Evolutionary conservation across 257 asterid genomes (phyloP).

Genomic region (Henckelia pumila): DNA sequence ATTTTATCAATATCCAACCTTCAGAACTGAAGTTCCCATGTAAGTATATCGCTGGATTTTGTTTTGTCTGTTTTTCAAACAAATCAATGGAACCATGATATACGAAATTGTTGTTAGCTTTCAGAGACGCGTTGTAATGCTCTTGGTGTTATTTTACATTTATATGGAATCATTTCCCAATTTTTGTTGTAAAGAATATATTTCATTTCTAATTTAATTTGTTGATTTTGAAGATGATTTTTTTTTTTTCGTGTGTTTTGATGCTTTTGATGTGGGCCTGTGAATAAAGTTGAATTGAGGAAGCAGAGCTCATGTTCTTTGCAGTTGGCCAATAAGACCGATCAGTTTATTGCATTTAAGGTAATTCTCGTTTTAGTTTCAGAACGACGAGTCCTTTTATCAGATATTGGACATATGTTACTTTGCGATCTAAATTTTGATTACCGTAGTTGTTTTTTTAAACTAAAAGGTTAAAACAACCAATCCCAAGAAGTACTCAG

Average conservation of each 20-base stretch:
- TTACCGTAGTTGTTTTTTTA: slow-evolving; percentile 1
- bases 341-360: slow-evolving; percentile 78
- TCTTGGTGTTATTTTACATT: slow-evolving; percentile 6
- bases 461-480: slow-evolving; percentile 76
- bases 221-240: slow-evolving; percentile 18
- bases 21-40: slow-evolving; percentile 77
- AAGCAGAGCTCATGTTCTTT: slow-evolving; percentile 75
- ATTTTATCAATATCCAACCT: slow-evolving; percentile 66
- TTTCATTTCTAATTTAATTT: neutral
- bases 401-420: neutral
- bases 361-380: slow-evolving; percentile 29
- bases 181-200: neutral
- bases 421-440: slow-evolving; percentile 14
- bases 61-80: slow-evolving; percentile 26
- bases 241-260: slow-evolving; percentile 27
- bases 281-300: slow-evolving; percentile 70
- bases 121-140: slow-evolving; percentile 12
- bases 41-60: slow-evolving; percentile 31
- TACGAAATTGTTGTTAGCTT: slow-evolving; percentile 9
- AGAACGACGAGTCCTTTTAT: neutral
- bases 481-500: slow-evolving; percentile 75
- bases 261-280: slow-evolving; percentile 12
- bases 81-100: neutral
- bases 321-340: slow-evolving; percentile 82
- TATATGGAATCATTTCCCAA: slow-evolving; percentile 1